phyloP scores from a whole-genome alignment of 2,329 filamentous ascomycete genomes.

The Macrophomina phaseolina region DNA sequence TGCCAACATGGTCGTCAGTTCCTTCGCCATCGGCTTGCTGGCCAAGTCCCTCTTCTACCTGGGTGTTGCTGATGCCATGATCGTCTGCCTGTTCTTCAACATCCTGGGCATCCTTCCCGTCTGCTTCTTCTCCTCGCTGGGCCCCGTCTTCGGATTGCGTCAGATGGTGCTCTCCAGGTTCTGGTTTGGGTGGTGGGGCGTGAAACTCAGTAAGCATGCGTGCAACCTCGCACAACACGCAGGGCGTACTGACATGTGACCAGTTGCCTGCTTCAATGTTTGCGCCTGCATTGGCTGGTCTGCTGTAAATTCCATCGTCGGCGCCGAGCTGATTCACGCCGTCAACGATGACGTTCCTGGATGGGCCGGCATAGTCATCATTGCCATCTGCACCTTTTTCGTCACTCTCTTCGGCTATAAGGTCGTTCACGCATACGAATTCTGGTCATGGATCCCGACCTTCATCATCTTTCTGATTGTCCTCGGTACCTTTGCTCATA shows the following conservation, averaged over 20 bases:
- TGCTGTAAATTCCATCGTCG: slow-evolving; percentile 78
- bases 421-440: slow-evolving; percentile 78
- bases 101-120: slow-evolving; percentile 74
- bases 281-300: slow-evolving; percentile 77
- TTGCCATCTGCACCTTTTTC: slow-evolving; percentile 69
- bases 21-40: slow-evolving; percentile 77
- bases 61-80: slow-evolving; percentile 73
- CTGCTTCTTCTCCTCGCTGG: slow-evolving; percentile 79
- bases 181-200: slow-evolving; percentile 75
- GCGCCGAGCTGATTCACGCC: slow-evolving; percentile 76
- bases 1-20: slow-evolving; percentile 78
- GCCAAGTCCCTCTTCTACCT: slow-evolving; percentile 71
- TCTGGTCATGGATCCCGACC: slow-evolving; percentile 75
- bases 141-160: slow-evolving; percentile 73
- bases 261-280: slow-evolving; percentile 72
- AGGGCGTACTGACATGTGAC: slow-evolving; percentile 19
- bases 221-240: not conserved
- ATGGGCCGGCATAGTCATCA: slow-evolving; percentile 76
- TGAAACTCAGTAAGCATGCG: slow-evolving; percentile 65
- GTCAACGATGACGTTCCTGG: slow-evolving; percentile 74
- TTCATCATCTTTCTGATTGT: slow-evolving; percentile 76
- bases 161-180: slow-evolving; percentile 83
- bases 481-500: slow-evolving; percentile 70
- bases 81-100: slow-evolving; percentile 78
- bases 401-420: slow-evolving; percentile 78